Conservation (phyloP, 441 rosid genomes). For the Melastoma candidum region DNA sequence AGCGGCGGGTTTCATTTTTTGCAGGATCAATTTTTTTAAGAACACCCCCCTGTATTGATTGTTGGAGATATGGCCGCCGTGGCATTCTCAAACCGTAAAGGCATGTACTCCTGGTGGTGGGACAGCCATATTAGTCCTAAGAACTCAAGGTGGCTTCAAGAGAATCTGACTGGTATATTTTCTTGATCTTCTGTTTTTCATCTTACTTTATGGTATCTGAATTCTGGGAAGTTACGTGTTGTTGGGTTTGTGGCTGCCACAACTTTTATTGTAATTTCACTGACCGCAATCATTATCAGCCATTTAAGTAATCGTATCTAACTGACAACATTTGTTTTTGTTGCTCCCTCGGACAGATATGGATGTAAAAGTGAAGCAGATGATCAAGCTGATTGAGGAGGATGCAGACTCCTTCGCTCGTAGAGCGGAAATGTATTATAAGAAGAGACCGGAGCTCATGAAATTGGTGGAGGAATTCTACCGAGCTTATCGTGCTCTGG, state of each 20-base stretch:
- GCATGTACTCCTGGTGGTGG: constrained; percentile 97
- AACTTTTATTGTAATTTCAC: neutral
- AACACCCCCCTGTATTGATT: constrained; percentile 6
- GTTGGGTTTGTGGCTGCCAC: neutral
- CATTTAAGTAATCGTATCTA: neutral
- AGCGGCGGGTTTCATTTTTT: no score
- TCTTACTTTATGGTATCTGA: neutral
- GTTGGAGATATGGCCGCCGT: constrained; percentile 52
- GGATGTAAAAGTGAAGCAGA: constrained; percentile 86
- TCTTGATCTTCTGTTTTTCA: constrained; percentile 2
- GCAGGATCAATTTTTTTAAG: no score
- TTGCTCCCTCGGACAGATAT: constrained; percentile 49
- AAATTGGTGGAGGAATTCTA: constrained; percentile 96
- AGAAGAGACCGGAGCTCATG: constrained; percentile 96
- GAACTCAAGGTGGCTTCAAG: constrained; percentile 95
- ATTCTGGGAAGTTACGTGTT: neutral
- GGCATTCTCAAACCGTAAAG: constrained; percentile 32
- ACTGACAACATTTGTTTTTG: constrained; percentile 9
- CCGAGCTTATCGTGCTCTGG: constrained; percentile 93
- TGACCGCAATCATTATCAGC: neutral
- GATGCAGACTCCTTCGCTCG: constrained; percentile 99
- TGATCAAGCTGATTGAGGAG: constrained; percentile 97
- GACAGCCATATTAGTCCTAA: constrained; percentile 90
- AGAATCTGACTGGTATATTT: constrained; percentile 77
- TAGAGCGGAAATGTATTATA: constrained; percentile 97